These are phyloP conservation scores for Myxozyma geophila DNA, from an alignment of 805 yeast genomes.

Conservation along the genomic window DNA sequence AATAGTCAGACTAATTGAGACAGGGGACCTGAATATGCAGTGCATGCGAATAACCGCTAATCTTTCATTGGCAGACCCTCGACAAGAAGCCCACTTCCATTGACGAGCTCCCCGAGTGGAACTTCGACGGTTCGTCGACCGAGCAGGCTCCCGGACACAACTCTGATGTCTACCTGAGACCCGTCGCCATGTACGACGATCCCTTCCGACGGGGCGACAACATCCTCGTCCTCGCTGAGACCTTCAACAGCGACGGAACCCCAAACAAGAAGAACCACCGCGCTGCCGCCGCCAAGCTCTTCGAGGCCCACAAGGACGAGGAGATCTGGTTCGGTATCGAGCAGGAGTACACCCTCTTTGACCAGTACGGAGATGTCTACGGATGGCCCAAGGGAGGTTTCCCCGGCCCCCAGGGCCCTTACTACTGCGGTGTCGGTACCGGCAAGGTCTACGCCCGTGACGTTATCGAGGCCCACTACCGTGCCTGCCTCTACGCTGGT, in stretches of 20 bases:
- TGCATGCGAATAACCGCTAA: no score
- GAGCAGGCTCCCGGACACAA: conserved; percentile 98
- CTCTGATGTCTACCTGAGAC: conserved; percentile 93
- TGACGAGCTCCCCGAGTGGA: conserved; percentile 97
- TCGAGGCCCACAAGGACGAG: conserved; percentile 86
- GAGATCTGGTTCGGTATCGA: conserved; percentile 97
- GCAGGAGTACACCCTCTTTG: conserved; percentile 97
- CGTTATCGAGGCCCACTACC: conserved; percentile 98
- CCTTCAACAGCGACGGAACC: conserved; percentile 98
- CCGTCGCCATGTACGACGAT: conserved; percentile 93
- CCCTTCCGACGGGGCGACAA: conserved; percentile 98
- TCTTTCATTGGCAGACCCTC: conserved; percentile 57
- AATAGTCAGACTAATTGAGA: no score
- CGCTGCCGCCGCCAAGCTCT: conserved; percentile 92
- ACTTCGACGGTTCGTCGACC: conserved; percentile 98
- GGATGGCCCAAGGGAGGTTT: conserved; percentile 99
- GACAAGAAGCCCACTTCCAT: conserved; percentile 66
- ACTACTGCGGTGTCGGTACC: conserved; percentile 99
- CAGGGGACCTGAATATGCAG: no score
- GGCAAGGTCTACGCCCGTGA: conserved; percentile 98
- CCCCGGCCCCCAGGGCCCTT: conserved; percentile 99
- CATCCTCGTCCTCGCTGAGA: conserved; percentile 91
- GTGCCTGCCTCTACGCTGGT: conserved; percentile 95
- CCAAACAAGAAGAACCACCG: conserved; percentile 99
- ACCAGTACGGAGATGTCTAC: conserved; percentile 83